Conservation (phyloP, 148 eudicot genomes). For the Rhododendron mucronatum region DNA sequence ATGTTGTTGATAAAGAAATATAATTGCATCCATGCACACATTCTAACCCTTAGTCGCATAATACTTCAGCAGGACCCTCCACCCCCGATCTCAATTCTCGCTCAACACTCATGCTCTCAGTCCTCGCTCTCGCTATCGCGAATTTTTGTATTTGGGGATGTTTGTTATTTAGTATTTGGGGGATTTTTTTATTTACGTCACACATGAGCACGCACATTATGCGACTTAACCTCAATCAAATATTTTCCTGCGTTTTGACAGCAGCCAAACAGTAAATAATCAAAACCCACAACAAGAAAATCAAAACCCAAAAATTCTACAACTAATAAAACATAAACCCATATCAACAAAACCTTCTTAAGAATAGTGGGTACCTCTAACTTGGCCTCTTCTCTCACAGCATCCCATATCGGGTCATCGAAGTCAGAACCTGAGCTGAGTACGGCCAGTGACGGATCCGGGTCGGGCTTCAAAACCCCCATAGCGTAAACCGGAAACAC, state of each 20-base stretch:
- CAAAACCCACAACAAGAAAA: background rate
- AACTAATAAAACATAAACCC: background rate
- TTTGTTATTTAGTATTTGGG: background rate
- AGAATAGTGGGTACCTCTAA: slow-evolving; percentile 30
- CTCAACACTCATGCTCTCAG: background rate
- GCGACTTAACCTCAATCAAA: background rate
- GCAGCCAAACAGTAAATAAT: background rate
- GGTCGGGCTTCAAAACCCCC: slow-evolving; percentile 29
- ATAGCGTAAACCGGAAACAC: slow-evolving; percentile 57
- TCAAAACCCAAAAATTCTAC: background rate
- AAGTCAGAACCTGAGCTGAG: slow-evolving; percentile 17
- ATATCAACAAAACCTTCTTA: background rate
- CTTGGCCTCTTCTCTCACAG: slow-evolving; percentile 52
- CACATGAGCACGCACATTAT: background rate
- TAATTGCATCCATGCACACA: background rate
- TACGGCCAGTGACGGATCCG: background rate
- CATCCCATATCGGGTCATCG: slow-evolving; percentile 47
- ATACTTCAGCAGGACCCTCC: background rate
- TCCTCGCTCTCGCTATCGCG: background rate
- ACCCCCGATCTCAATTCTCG: background rate
- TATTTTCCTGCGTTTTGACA: background rate
- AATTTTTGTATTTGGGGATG: background rate
- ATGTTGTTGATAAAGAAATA: background rate
- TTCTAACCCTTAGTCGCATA: background rate
- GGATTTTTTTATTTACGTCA: background rate